phyloP scores from a whole-genome alignment of 2,329 filamentous ascomycete species.

The Sclerotinia sclerotiorum region DNA sequence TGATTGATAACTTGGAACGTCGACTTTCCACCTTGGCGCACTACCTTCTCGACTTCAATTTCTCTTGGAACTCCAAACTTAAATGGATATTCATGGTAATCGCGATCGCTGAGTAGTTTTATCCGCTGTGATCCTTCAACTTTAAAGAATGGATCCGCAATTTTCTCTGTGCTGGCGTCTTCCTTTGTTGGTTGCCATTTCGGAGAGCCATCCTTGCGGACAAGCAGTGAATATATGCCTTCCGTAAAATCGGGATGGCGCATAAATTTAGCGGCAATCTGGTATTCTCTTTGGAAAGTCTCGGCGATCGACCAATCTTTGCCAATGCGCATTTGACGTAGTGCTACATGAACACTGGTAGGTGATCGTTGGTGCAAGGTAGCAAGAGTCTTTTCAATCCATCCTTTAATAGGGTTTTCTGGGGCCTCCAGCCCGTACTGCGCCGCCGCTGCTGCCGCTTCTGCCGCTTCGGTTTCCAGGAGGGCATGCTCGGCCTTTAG shows the following conservation, averaged over 20 bases:
- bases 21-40: slow-evolving; percentile 46
- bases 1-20: slow-evolving; percentile 60
- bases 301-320: slow-evolving; percentile 75
- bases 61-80: slow-evolving; percentile 70
- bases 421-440: slow-evolving; percentile 45
- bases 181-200: slow-evolving; percentile 71
- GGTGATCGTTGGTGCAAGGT: slow-evolving; percentile 80
- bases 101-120: slow-evolving; percentile 58
- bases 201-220: slow-evolving; percentile 47
- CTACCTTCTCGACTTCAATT: slow-evolving; percentile 51
- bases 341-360: slow-evolving; percentile 79
- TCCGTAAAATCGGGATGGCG: slow-evolving; percentile 85
- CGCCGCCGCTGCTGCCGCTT: neutral
- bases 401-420: slow-evolving; percentile 53
- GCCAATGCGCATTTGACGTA: slow-evolving; percentile 79
- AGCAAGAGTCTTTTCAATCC: slow-evolving; percentile 75
- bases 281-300: slow-evolving; percentile 82
- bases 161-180: slow-evolving; percentile 57
- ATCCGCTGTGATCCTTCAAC: slow-evolving; percentile 51
- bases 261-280: slow-evolving; percentile 88
- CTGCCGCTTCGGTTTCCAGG: slow-evolving; percentile 37
- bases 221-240: slow-evolving; percentile 79
- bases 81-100: slow-evolving; percentile 75
- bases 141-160: slow-evolving; percentile 69
- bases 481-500: slow-evolving; percentile 33